phyloP scores from a whole-genome alignment of 805 yeast species.

The Metschnikowia chrysomelidarum region DNA sequence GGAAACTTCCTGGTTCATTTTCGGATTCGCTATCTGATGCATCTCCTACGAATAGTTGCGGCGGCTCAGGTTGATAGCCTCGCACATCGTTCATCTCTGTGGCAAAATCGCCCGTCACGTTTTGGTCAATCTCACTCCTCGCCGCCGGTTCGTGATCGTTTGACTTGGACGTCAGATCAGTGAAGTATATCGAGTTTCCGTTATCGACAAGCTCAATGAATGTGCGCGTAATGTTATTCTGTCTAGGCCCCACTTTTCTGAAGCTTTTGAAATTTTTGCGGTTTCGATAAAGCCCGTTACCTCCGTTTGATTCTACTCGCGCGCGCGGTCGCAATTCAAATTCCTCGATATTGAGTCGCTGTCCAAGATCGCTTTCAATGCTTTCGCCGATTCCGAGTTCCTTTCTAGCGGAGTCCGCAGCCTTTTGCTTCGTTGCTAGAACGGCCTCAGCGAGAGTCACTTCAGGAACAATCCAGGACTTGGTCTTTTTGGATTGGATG shows the following conservation, averaged over 20 bases:
- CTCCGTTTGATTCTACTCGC: not conserved
- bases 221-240: slow-evolving; percentile 14
- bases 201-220: slow-evolving; percentile 15
- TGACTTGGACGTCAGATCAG: slow-evolving; percentile 2
- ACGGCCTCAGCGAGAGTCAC: slow-evolving; percentile 18
- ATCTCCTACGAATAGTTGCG: slow-evolving; percentile 17
- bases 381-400: slow-evolving; percentile 3
- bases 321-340: slow-evolving; percentile 3
- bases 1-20: slow-evolving; percentile 6
- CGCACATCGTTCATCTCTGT: slow-evolving; percentile 17
- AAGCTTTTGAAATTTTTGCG: slow-evolving; percentile 19
- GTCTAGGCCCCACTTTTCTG: slow-evolving; percentile 9
- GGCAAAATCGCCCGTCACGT: slow-evolving; percentile 9
- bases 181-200: slow-evolving; percentile 10
- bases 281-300: slow-evolving; percentile 3
- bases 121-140: not conserved
- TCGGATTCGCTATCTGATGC: slow-evolving; percentile 8
- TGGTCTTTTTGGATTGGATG: not conserved
- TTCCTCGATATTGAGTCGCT: slow-evolving; percentile 5
- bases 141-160: too few species aligned
- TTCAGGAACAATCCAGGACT: slow-evolving; percentile 9
- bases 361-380: slow-evolving; percentile 1
- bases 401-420: slow-evolving; percentile 8
- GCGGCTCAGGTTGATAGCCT: slow-evolving; percentile 17
- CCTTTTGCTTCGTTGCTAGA: slow-evolving; percentile 13